phyloP scores from a whole-genome alignment of 371 early-diverging fungal genomes.

The Capillidium heterosporum region DNA sequence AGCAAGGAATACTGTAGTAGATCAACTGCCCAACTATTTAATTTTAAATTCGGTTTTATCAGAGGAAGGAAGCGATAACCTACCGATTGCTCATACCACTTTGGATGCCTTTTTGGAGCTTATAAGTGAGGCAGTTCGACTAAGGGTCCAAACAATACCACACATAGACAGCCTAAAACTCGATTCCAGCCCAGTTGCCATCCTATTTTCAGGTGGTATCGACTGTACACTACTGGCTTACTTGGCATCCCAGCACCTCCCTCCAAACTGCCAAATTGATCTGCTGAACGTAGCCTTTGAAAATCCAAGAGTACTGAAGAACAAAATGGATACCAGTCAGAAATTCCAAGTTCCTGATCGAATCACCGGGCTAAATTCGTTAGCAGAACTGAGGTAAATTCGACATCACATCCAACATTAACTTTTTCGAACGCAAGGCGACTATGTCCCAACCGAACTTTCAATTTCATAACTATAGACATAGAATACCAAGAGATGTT shows the following conservation, averaged over 20 bases:
- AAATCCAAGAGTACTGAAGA: conserved; percentile 57
- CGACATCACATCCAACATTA: not conserved
- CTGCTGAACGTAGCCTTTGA: conserved; percentile 92
- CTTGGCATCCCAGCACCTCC: conserved; percentile 45
- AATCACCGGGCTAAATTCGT: conserved; percentile 46
- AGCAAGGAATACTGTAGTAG: no score
- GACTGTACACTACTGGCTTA: conserved; percentile 81
- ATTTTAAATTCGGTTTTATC: no score
- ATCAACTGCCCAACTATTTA: no score
- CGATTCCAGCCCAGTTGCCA: conserved; percentile 28
- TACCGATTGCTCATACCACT: no score
- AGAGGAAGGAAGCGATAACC: no score
- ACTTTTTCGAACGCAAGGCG: conserved; percentile 9
- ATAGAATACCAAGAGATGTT: conserved; percentile 57
- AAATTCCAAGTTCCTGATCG: conserved; percentile 68
- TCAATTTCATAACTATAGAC: conserved; percentile 82
- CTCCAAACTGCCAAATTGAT: conserved; percentile 59
- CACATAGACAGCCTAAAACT: not conserved
- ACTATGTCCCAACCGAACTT: conserved; percentile 44
- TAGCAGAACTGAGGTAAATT: conserved; percentile 32
- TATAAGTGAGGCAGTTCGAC: not conserved
- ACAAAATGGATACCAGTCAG: no score
- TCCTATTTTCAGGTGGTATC: conserved; percentile 88
- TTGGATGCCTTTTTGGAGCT: not conserved
- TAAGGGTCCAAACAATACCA: conserved; percentile 4